Base-by-base conservation (phyloP, 2,329 filamentous ascomycete species). In the Diplodia scrobiculata region DNA sequence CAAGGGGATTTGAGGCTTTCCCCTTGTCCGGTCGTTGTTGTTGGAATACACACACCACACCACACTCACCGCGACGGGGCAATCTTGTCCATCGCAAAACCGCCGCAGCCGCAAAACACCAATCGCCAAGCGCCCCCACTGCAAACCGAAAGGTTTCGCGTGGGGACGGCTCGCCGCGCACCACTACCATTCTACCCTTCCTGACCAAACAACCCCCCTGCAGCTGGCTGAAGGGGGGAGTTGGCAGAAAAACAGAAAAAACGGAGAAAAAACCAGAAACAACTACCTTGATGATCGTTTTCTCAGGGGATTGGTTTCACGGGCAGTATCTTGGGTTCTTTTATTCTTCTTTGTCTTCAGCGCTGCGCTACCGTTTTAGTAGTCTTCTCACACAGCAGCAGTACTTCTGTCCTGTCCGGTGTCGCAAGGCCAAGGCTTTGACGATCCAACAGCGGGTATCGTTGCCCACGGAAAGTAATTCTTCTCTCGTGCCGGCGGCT, bases 31-130 rank as follows among this genome's bases (percentile, higher is more conserved):
- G 32, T 45, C 32, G 29, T 36, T 36, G 38, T 59, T 59, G 34
- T 41, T 59, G 34, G 55, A 59, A 25, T 45, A 47, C 38, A 41
- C 19, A 47, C 55, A 58, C 29, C 19, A 47, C 55, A 58, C 29
- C 27, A 54, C 10, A 19, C 13, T 32, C 17, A 54, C 25, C 50
- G 17, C 50, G 25, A 29, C 50, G 25, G 25, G 50, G 13, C 21
- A 36, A 11, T 36, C 10, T 36, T 36, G 34, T 36, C 34, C 34
- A 36, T 36, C 10, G 34, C 34, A 36, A 25, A 25, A 36, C 27
- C 25, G 27, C 48, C 48, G 48, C 48, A 25, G 48, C 48, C 21
- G 48, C 25, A 3, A 25, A 11, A n/a, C 3, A 27, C 27, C 51
- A 2, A 32, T 17, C 27, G 19, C 32, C 52, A 32, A 21, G 10